Conservation (phyloP, 805 yeast genomes). For the Hanseniaspora jakobsenii region DNA sequence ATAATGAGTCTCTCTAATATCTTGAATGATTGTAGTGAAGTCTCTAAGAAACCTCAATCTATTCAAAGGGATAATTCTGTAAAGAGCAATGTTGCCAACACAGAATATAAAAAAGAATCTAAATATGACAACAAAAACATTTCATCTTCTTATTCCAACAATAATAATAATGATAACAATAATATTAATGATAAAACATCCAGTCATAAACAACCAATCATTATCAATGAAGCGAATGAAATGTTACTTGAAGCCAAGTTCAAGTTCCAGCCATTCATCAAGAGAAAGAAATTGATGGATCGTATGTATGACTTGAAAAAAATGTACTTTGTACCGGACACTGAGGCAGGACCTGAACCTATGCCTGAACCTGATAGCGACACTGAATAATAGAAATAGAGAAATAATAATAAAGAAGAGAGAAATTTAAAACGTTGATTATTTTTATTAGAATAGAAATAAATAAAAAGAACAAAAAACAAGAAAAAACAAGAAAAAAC, state of each 20-base stretch:
- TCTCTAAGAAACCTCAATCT: not conserved
- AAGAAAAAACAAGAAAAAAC: no score
- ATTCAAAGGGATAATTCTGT: not conserved
- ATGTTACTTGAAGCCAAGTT: slow-evolving; percentile 22
- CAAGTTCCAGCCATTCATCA: slow-evolving; percentile 22
- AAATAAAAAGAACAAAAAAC: not conserved
- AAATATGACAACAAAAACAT: no score
- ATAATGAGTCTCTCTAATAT: slow-evolving; percentile 12
- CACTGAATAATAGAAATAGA: not conserved
- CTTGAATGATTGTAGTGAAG: not conserved
- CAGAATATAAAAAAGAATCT: not conserved
- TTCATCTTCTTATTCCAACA: no score
- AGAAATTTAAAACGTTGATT: not conserved
- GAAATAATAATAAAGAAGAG: not conserved
- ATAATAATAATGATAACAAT: not conserved
- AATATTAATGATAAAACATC: not conserved
- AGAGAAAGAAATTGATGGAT: slow-evolving; percentile 28
- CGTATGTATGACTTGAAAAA: slow-evolving; percentile 27
- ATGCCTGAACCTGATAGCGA: slow-evolving; percentile 6
- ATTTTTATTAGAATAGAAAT: not conserved
- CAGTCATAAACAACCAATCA: not conserved
- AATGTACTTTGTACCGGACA: slow-evolving; percentile 15
- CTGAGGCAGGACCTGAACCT: not conserved
- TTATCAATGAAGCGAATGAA: slow-evolving; percentile 10
- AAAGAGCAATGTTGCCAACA: not conserved